Base-by-base conservation (phyloP, 2,329 filamentous ascomycete species). In the Stenocarpella maydis region DNA sequence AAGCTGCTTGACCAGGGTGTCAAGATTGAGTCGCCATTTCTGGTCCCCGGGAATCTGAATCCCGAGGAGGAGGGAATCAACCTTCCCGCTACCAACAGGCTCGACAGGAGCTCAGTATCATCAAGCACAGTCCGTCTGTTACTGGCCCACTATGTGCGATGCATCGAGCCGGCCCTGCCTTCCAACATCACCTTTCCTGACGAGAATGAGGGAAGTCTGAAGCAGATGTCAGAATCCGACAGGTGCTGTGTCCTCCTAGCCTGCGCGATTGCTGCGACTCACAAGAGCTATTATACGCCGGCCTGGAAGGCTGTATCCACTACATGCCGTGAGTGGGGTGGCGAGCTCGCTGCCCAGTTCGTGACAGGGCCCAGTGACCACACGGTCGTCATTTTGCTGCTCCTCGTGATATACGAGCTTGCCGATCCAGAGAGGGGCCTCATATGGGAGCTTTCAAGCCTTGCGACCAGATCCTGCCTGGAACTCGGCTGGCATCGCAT, bases 401-500 rank as follows among this genome's bases (percentile, higher is more conserved):
- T 68, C 1, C 54, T 68, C 39, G 24, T 68, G 17, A 68, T 68
- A n/a, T 68, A 68, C 54, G 65, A 68, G 65, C 65, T 68, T 28
- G 53, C 65, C 10, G 65, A 68, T 26, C 65, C 65, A 3, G 65
- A 61, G 19, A 52, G 65, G 41, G 65, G 65, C n/a, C 65, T 68
- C 4, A 50, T 68, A 45, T 68, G 65, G 65, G 65, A 68, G 47
- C 45, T 68, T 5, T 68, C 63, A 39, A 61, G 53, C 34, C 50
- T 68, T 37, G 54, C 65, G 31, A 45, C 45, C 26, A 60, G 47
- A 43, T 49, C 65, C 15, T 68, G 65, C 43, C 65, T 68, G 15
- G 65, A 68, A 26, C 43, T 68, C 15, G 65, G 65, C 19, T 68
- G 65, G 65, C 65, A 68, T 37, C 54, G 65, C n/a, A 43, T 58